Evolutionary conservation across 208 protist genomes (phyloP).

Genomic region (Wallacemonas sp.): DNA sequence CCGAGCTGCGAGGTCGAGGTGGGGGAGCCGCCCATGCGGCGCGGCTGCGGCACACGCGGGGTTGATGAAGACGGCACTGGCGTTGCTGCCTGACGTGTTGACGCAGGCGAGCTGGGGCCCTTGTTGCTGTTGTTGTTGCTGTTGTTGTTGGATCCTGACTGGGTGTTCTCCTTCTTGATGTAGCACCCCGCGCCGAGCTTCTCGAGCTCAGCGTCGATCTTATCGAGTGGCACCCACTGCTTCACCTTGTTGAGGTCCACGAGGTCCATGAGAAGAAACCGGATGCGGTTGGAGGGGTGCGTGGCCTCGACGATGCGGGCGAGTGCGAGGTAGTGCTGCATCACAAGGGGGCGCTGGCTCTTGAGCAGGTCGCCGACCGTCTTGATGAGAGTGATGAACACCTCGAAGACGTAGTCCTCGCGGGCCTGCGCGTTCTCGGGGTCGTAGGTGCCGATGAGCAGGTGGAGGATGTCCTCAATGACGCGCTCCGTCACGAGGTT

Average conservation of each 20-base stretch:
- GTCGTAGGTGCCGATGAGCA: slow-evolving; percentile 64
- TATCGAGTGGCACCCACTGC: slow-evolving; percentile 43
- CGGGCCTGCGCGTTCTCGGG: slow-evolving; percentile 39
- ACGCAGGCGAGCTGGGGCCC: background rate
- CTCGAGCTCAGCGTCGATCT: slow-evolving; percentile 9
- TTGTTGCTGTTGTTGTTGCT: background rate
- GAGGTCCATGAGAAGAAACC: slow-evolving; percentile 87
- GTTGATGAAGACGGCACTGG: background rate
- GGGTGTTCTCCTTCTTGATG: slow-evolving; percentile 1
- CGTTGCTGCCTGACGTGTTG: background rate
- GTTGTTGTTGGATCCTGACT: background rate
- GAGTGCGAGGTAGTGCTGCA: slow-evolving; percentile 54
- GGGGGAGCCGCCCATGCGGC: slow-evolving; percentile 5
- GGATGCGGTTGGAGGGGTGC: slow-evolving; percentile 65
- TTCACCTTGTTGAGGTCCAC: slow-evolving; percentile 42
- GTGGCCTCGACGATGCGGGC: slow-evolving; percentile 62
- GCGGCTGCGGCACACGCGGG: slow-evolving; percentile 10
- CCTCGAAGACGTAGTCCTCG: slow-evolving; percentile 80
- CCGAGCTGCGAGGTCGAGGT: background rate
- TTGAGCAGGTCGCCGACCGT: slow-evolving; percentile 44
- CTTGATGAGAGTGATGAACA: slow-evolving; percentile 67
- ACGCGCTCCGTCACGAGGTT: slow-evolving; percentile 59
- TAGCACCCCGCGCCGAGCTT: background rate
- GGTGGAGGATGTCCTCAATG: slow-evolving; percentile 66
- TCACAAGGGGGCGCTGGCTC: slow-evolving; percentile 29